phyloP scores from a whole-genome alignment of 2,329 filamentous ascomycete species.

The Diaporthe citri region DNA sequence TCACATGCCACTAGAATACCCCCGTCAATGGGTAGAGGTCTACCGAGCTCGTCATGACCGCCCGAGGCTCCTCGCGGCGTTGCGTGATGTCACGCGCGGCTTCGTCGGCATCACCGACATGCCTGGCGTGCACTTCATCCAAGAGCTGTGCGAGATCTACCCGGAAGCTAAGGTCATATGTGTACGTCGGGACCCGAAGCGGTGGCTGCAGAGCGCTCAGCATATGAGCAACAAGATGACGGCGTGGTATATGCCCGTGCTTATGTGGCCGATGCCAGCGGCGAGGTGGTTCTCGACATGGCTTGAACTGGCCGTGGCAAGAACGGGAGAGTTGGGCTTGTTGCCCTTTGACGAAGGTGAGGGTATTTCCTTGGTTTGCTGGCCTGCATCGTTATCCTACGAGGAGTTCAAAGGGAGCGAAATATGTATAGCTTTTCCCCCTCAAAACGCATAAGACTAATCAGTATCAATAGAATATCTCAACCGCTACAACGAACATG shows the following conservation, averaged over 20 bases:
- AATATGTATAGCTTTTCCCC: background rate
- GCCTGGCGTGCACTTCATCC: slow-evolving; percentile 15
- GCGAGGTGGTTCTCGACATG: slow-evolving; percentile 1
- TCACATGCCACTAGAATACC: slow-evolving; percentile 5
- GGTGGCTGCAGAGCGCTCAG: slow-evolving; percentile 8
- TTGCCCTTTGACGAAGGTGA: slow-evolving; percentile 8
- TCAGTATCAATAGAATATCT: background rate
- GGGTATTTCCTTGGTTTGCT: background rate
- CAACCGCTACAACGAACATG: background rate
- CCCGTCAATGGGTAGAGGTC: slow-evolving; percentile 4
- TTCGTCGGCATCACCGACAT: slow-evolving; percentile 24
- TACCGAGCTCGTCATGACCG: slow-evolving; percentile 10
- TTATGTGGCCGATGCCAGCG: slow-evolving; percentile 18
- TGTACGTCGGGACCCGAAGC: background rate
- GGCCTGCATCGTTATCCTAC: background rate
- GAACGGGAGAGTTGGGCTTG: background rate
- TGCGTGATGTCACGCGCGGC: background rate
- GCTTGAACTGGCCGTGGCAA: background rate
- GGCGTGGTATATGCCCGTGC: slow-evolving; percentile 14
- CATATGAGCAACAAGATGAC: slow-evolving; percentile 26
- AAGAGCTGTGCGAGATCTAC: slow-evolving; percentile 24
- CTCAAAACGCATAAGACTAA: background rate
- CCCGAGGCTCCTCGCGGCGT: background rate
- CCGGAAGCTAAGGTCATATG: slow-evolving; percentile 9
- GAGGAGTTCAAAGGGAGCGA: no score